Percentiles rank a stretch among this genome's conserved stretches.
phyloP scores from a whole-genome alignment of 75 land plant genomes.

The Adiantum capillusveneris region DNA sequence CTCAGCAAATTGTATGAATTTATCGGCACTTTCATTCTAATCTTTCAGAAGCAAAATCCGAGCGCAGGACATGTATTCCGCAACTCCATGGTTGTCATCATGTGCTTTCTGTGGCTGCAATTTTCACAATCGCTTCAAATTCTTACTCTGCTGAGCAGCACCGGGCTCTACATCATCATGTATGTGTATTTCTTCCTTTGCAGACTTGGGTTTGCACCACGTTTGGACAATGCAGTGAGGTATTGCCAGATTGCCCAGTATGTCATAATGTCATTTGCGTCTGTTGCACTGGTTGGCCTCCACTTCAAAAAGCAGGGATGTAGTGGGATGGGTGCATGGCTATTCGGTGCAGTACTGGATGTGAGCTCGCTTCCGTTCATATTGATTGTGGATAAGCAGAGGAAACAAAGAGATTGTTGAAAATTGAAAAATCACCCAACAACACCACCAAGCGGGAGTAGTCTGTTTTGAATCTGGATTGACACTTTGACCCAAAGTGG shows the following conservation, averaged over 20 bases:
- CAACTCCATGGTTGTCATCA: constrained; percentile 30
- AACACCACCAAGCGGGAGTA: no score
- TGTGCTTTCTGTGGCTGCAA: constrained; percentile 77
- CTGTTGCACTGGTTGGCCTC: constrained; percentile 42
- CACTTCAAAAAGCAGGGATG: constrained; percentile 64
- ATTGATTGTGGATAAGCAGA: no score
- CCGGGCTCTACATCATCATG: constrained; percentile 37
- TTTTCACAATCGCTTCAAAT: constrained; percentile 79
- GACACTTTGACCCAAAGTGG: no score
- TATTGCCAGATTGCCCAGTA: constrained; percentile 42
- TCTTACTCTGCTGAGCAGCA: constrained; percentile 42
- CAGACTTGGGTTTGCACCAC: constrained; percentile 40
- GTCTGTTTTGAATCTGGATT: no score
- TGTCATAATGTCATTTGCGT: constrained; percentile 39
- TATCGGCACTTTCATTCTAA: constrained; percentile 31
- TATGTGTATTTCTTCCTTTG: constrained; percentile 55
- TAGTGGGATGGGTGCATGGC: constrained; percentile 74
- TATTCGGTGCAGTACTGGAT: constrained; percentile 52
- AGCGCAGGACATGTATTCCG: constrained; percentile 33
- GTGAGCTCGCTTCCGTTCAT: constrained; percentile 22
- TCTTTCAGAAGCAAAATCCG: constrained; percentile 36
- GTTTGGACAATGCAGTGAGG: constrained; percentile 32
- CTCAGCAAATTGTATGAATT: constrained; percentile 63
- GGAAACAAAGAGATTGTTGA: no score
- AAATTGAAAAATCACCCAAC: no score